Base-by-base conservation (phyloP, 1,139 yeast genomes). In the Hyphopichia khmerensis region DNA sequence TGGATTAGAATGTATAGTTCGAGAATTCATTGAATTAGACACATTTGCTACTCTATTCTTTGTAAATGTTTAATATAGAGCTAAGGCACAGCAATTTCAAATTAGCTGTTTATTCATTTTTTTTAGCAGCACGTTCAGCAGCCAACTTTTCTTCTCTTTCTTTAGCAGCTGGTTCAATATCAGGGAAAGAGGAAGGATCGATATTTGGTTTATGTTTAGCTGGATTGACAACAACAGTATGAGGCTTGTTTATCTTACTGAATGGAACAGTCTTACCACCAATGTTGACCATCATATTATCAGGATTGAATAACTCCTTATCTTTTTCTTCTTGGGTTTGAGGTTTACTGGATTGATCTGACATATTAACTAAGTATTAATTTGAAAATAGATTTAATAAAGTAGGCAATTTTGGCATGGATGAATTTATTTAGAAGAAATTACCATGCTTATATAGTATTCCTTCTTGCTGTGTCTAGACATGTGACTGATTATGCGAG, bases 231-330 rank as follows among this genome's bases (percentile, higher is more conserved):
- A 34, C 63, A 19, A 63, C 75, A 26, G 65, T 49, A 51, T 72
- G 79, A 3, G 79, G 79, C 48, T 69, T 71, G 52, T 63, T 69
- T 46, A 73, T 64, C 39, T 47, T 50, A 39, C 52, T 56, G 43
- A 67, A 63, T 5, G 77, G 78, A 13, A 73, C 74, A 41, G 49
- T 51, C 43, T 56, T 60, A 34, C 72, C 73, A 10, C 72, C 73
- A 33, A 72, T 52, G 41, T 70, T 53, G 19, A 73, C 61, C 21
- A 58, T 45, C 27, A 67, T 44, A 27, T 67, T 55, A n/a, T 60
- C 62, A 4, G 63, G 57, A 18, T 56, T 50, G 30, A 53, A 47
- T 39, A 48, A 43, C 26, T 48, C 39, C 26, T 46, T 41, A 38
- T 53, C 56, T 23, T 43, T 30, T 33, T 55, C 55, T 42, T 52